A percentile compares a stretch with the other conserved stretches of the same genome.
phyloP scores from a whole-genome alignment of 2,329 filamentous ascomycete genomes.

The Septoria linicola region DNA sequence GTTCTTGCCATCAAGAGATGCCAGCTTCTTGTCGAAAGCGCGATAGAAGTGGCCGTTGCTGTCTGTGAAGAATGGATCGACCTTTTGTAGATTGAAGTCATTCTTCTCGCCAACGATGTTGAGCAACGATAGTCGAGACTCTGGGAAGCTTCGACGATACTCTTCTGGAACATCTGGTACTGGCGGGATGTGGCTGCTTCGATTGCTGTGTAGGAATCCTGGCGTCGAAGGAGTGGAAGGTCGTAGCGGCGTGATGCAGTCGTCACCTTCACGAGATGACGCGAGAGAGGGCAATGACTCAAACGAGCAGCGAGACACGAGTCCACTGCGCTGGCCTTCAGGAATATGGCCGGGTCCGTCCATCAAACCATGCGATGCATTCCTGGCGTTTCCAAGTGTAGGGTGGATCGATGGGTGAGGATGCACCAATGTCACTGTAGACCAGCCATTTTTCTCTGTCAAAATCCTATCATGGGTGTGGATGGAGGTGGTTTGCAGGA shows the following conservation, averaged over 20 bases:
- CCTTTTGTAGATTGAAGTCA: conserved; percentile 27
- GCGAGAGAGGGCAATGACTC: neutral
- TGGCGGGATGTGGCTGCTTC: neutral
- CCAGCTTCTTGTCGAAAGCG: conserved; percentile 56
- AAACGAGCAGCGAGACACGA: neutral
- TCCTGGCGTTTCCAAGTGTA: conserved; percentile 15
- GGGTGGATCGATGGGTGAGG: conserved; percentile 20
- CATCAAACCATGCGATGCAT: conserved; percentile 9
- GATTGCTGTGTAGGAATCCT: neutral
- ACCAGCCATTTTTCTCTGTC: conserved; percentile 19
- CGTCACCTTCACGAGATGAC: neutral
- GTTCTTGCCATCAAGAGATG: conserved; percentile 54
- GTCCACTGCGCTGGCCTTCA: neutral
- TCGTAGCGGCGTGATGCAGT: conserved; percentile 5
- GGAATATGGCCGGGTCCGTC: conserved; percentile 12
- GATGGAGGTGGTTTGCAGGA: conserved; percentile 59
- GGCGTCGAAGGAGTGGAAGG: conserved; percentile 1
- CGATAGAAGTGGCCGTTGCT: conserved; percentile 59
- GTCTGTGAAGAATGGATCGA: conserved; percentile 59
- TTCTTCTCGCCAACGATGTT: conserved; percentile 60
- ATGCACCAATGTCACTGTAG: conserved; percentile 17
- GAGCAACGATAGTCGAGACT: conserved; percentile 49
- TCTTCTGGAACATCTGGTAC: neutral
- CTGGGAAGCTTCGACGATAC: conserved; percentile 1
- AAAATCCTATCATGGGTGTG: conserved; percentile 50